Evolutionary conservation across 768 basidiomycete species (phyloP).

Genomic region (Panellus pusillus): DNA sequence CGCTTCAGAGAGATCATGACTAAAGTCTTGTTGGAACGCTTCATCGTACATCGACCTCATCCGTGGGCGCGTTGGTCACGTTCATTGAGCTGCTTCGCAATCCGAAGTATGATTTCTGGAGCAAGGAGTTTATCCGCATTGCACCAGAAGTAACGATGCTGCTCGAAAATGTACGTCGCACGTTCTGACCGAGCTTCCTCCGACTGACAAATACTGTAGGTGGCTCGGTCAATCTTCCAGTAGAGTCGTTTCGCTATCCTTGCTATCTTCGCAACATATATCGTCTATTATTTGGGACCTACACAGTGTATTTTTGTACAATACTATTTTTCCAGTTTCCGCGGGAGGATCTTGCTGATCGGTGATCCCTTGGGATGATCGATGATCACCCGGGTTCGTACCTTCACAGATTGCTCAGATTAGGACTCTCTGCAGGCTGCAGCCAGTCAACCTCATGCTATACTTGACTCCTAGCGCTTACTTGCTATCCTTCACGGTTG

Average conservation of each 20-base stretch:
- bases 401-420: slow-evolving; percentile 22
- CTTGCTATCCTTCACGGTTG: slow-evolving; percentile 6
- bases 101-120: slow-evolving; percentile 89
- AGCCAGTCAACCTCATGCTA: slow-evolving; percentile 13
- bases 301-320: slow-evolving; percentile 87
- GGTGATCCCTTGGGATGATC: too few relatives aligned
- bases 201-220: slow-evolving; percentile 40
- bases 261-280: slow-evolving; percentile 84
- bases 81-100: slow-evolving; percentile 94
- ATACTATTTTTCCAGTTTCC: slow-evolving; percentile 34
- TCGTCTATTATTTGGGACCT: slow-evolving; percentile 61
- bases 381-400: too few relatives aligned
- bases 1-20: slow-evolving; percentile 81
- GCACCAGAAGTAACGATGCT: slow-evolving; percentile 85
- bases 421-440: slow-evolving; percentile 6
- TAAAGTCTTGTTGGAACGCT: slow-evolving; percentile 88
- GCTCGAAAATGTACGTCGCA: slow-evolving; percentile 71
- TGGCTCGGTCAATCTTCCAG: slow-evolving; percentile 75
- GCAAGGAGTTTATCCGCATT: slow-evolving; percentile 80
- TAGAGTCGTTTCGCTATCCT: slow-evolving; percentile 65
- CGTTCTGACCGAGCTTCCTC: slow-evolving; percentile 7
- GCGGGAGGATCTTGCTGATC: too few relatives aligned
- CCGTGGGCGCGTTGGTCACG: slow-evolving; percentile 92
- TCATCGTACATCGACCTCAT: slow-evolving; percentile 92
- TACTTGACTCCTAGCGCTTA: slow-evolving; percentile 4